phyloP scores from a whole-genome alignment of 805 yeast genomes.

The Ogataea pignaliae region DNA sequence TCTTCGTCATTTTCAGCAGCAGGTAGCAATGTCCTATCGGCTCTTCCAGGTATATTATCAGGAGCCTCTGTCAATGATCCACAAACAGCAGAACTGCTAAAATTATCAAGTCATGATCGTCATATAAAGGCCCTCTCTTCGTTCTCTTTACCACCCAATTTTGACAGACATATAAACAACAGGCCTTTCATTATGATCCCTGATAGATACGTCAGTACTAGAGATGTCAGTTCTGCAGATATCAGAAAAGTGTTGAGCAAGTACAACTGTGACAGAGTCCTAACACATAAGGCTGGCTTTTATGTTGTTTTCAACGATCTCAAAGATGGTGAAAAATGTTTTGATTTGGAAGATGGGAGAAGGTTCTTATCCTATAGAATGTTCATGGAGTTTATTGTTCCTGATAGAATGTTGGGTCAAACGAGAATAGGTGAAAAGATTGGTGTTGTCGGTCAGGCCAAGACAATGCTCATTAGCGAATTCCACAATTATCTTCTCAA shows the following conservation, averaged over 20 bases:
- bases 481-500: conserved; percentile 57
- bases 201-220: conserved; percentile 45
- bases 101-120: conserved; percentile 27
- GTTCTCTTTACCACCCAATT: conserved; percentile 41
- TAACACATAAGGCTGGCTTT: conserved; percentile 62
- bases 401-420: conserved; percentile 34
- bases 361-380: conserved; percentile 43
- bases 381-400: conserved; percentile 56
- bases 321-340: conserved; percentile 57
- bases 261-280: conserved; percentile 62
- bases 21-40: neutral
- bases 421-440: conserved; percentile 26
- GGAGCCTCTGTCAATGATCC: conserved; percentile 8
- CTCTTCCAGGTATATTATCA: conserved; percentile 5
- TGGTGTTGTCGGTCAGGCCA: conserved; percentile 53
- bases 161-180: conserved; percentile 45
- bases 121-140: conserved; percentile 26
- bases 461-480: conserved; percentile 55
- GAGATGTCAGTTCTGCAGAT: conserved; percentile 47
- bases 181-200: conserved; percentile 56
- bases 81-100: conserved; percentile 7
- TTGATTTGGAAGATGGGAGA: conserved; percentile 55
- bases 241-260: conserved; percentile 53
- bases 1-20: neutral
- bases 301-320: conserved; percentile 63